phyloP scores from a whole-genome alignment of 2,329 filamentous ascomycete species.

The Nemania sp. region DNA sequence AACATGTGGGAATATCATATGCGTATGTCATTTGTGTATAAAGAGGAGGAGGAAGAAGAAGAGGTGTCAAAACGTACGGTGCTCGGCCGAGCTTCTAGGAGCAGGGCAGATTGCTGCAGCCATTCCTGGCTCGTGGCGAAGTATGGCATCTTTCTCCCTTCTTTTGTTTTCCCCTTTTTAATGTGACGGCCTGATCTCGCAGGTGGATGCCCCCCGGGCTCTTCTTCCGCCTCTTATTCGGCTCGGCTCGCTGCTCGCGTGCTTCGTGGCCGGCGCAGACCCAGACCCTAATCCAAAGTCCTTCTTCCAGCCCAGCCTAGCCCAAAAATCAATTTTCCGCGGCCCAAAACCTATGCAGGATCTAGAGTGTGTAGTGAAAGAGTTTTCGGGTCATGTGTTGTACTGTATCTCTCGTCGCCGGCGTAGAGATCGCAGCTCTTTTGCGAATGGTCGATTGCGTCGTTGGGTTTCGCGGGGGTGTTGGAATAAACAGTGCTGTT shows the following conservation, averaged over 20 bases:
- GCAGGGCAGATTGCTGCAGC: constrained; percentile 82
- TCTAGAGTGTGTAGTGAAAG: not conserved
- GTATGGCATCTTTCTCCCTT: constrained; percentile 65
- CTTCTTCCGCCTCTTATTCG: not conserved
- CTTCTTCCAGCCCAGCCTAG: not conserved
- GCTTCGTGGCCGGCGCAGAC: not conserved
- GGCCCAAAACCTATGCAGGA: not conserved
- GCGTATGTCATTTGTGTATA: no score
- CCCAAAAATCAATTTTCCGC: not conserved
- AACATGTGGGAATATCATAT: no score
- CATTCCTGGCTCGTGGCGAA: constrained; percentile 85
- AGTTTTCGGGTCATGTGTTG: not conserved
- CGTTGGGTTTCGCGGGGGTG: no score
- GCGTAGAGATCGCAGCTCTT: no score
- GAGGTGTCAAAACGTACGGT: constrained; percentile 61
- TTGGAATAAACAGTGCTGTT: no score
- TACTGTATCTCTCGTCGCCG: no score
- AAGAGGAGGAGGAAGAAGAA: constrained; percentile 5
- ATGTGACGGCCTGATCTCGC: no score
- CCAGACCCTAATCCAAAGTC: no score
- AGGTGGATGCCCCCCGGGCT: no score
- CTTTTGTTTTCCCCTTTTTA: not conserved
- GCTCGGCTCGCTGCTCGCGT: not conserved
- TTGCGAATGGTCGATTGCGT: no score
- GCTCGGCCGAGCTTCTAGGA: constrained; percentile 82